Evolutionary conservation across 345 rosid species (phyloP), one percentile per base, ranked within the genome.

Genomic region (Cochlearia excelsa): DNA sequence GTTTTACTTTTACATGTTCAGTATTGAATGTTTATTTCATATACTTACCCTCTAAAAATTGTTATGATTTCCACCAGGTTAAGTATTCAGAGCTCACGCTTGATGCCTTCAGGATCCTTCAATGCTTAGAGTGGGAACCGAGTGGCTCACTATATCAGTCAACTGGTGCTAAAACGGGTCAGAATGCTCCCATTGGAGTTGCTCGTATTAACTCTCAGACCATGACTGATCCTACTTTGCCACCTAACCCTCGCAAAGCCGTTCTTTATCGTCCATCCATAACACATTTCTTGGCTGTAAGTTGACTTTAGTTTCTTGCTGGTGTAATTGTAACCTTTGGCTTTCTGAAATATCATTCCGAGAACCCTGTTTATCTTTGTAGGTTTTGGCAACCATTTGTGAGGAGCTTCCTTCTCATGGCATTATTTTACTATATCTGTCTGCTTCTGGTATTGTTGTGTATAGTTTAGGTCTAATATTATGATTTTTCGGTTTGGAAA

Each of bases 81-180:
- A 92, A 92, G 80, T 88, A 79, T 79, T 92, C 96, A 1, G 98
- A 92, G 88, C 93, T 92, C 71, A 86, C 95, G 2, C 77, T 92
- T 30, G 96, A 92, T 75, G 72, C 93, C 23, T 92, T 86, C 65
- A 84, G 98, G 87, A 88, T 92, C 93, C 95, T 92, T 76, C 98
- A 92, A 55, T 84, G 90, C 80, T 61, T 92, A 68, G 98, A 92
- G 70, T 92, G 98, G 98, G 98, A 92, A 69, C 96, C 95, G 26
- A 83, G 90, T 67, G 98, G 98, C 74, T 81, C 95, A 48, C 79
- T 92, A 65, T 92, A 80, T 73, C 83, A 78, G 70, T 57, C 88
- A 61, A 47, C 69, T 73, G 79, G 65, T 66, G 34, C 73, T 68
- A 82, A 80, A 78, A 65, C 57, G 59, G 78, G 84, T 59, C 90